These are phyloP conservation scores for Agaricus blazei DNA, from an alignment of 768 basidiomycete species.

Conservation along the genomic window DNA sequence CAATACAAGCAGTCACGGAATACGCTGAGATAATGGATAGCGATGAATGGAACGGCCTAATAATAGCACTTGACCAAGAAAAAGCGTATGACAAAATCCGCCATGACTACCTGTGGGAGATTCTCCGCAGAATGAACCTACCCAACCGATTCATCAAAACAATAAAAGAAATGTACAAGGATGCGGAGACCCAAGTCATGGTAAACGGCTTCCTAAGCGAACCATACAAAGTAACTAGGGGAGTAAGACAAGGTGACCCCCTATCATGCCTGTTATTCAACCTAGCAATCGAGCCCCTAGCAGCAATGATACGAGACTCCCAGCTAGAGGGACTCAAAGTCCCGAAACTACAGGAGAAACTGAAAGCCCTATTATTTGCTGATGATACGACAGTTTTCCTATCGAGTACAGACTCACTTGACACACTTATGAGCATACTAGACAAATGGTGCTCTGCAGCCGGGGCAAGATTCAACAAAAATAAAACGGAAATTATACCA, in stretches of 20 bases:
- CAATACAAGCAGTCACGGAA: conserved; percentile 19
- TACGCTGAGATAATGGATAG: conserved; percentile 17
- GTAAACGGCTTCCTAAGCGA: conserved; percentile 25
- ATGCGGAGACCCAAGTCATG: conserved; percentile 25
- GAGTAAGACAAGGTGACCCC: conserved; percentile 31
- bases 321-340: conserved; percentile 19
- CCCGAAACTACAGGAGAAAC: conserved; percentile 10
- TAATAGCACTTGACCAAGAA: conserved; percentile 31
- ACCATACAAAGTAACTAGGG: conserved; percentile 20
- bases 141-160: conserved; percentile 23
- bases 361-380: conserved; percentile 28
- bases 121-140: conserved; percentile 18
- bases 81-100: conserved; percentile 32
- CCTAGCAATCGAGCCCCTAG: conserved; percentile 31
- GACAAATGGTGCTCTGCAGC: conserved; percentile 16
- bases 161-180: conserved; percentile 23
- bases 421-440: background rate
- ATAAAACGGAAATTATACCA: conserved; percentile 21
- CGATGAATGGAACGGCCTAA: conserved; percentile 16
- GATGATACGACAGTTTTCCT: conserved; percentile 26
- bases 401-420: background rate
- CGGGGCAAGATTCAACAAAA: conserved; percentile 13
- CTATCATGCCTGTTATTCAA: conserved; percentile 31
- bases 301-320: conserved; percentile 21
- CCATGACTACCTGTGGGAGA: conserved; percentile 25